Evolutionary conservation across 1,284 basidiomycete genomes (phyloP).

Genomic region (Stereum hirsutum): DNA sequence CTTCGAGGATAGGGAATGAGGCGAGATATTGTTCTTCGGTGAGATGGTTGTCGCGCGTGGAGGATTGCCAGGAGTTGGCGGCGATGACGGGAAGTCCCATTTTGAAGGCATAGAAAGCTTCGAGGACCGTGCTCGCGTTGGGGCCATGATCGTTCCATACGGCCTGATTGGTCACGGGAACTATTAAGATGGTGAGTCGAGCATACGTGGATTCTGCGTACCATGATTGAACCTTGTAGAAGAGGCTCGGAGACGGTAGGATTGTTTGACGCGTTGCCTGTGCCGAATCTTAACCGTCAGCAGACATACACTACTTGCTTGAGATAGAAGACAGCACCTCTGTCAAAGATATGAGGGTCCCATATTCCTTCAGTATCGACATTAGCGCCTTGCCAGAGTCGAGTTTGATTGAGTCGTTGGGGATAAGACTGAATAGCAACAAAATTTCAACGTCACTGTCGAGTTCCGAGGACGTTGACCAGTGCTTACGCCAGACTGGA

Average conservation of each 20-base stretch:
- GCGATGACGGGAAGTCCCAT: slow-evolving; percentile 18
- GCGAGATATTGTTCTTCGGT: slow-evolving; percentile 17
- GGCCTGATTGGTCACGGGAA: slow-evolving; percentile 10
- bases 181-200: neutral
- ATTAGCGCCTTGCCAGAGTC: slow-evolving; percentile 20
- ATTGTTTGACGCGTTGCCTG: slow-evolving; percentile 18
- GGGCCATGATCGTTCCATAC: slow-evolving; percentile 23
- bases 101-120: slow-evolving; percentile 21
- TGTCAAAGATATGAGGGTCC: slow-evolving; percentile 22
- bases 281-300: neutral
- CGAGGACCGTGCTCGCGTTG: slow-evolving; percentile 20
- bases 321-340: slow-evolving; percentile 9
- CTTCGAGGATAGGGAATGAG: slow-evolving; percentile 17
- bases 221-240: slow-evolving; percentile 20
- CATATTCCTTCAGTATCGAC: slow-evolving; percentile 18
- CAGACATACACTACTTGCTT: neutral
- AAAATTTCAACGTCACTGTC: neutral
- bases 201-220: slow-evolving; percentile 5
- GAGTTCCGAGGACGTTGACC: too few species aligned
- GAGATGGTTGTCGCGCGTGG: slow-evolving; percentile 15
- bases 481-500: too few species aligned
- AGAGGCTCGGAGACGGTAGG: slow-evolving; percentile 14
- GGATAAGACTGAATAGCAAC: slow-evolving; percentile 16
- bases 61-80: slow-evolving; percentile 19
- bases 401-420: slow-evolving; percentile 17